phyloP scores from a whole-genome alignment of 78 protist species.

The Monocercomonoides exilis region DNA sequence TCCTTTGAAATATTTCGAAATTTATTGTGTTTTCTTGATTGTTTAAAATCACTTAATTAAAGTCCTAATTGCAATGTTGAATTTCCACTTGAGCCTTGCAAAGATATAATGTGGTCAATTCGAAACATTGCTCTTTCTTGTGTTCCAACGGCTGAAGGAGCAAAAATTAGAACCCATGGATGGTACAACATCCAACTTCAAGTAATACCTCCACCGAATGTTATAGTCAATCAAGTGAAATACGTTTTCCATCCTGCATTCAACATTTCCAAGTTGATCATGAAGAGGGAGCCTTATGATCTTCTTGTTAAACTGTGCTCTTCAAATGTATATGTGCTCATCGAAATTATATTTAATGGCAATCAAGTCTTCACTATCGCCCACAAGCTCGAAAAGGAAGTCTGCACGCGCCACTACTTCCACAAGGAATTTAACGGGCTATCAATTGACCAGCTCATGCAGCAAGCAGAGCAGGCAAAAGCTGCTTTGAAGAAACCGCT shows the following conservation, averaged over 20 bases:
- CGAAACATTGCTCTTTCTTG: not conserved
- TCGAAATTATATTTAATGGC: not conserved
- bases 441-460: not conserved
- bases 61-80: slow-evolving; percentile 13
- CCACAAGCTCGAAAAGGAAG: not conserved
- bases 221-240: not conserved
- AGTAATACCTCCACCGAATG: not conserved
- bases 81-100: not conserved
- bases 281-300: not conserved
- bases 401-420: not conserved
- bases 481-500: no score
- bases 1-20: no score
- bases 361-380: not conserved
- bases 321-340: not conserved
- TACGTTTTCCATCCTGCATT: slow-evolving; percentile 20
- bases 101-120: not conserved
- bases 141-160: not conserved
- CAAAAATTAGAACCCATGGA: not conserved
- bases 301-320: slow-evolving; percentile 14
- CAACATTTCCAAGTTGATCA: not conserved
- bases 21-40: no score
- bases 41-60: not conserved
- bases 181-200: not conserved
- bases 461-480: no score
- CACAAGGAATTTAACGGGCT: not conserved